Base-by-base conservation (phyloP, 495 filamentous ascomycete genomes). In the Peziza echinospora region DNA sequence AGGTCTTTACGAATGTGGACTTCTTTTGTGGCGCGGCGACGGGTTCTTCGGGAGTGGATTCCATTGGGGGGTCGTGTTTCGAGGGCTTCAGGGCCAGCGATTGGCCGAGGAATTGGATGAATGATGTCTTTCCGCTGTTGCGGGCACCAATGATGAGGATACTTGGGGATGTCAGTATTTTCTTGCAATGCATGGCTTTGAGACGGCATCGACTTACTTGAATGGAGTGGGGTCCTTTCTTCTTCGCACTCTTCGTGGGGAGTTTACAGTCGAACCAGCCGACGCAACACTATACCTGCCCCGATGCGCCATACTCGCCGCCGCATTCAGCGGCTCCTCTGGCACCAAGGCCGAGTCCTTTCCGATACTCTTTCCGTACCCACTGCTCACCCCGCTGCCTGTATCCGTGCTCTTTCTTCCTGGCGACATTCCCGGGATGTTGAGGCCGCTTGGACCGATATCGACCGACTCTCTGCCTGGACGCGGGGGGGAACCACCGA, bases 221-320 rank as follows among this genome's bases (percentile, higher is more conserved):
- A 94, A 96, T 5, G 89, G 82, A 5, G 85, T 94, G 19, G 89
- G 89, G 58, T 97, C 89, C 69, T 89, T 93, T 65, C 89, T 80
- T 62, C 89, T 77, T 52, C 89, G 74, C 42, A 96, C 77, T 57
- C 89, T 76, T 50, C 89, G 75, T 39, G 89, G 89, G 64, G 83
- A 93, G 67, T 93, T 93, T 65, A 93, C 77, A 48, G 82, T 83
- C 64, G 83, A 93, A 44, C 83, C 71, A 24, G 82, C 80, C 63
- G 81, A 91, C 64, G 87, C 89, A 59, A 94, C 94, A 64, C 86
- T 94, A 64, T 93, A 93, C 41, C 89, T 82, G 44, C 89, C 85
- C 54, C 89, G 83, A 64, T 97, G 77, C 46, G 91, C 84, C 83
- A 97, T 94, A 70, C 89, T 97, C 64, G 85, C 82, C 24, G 78